Percentiles rank a stretch among this genome's conserved stretches.
Evolutionary conservation across 345 rosid genomes (phyloP).

Genomic region (Capsella bursapastoris): DNA sequence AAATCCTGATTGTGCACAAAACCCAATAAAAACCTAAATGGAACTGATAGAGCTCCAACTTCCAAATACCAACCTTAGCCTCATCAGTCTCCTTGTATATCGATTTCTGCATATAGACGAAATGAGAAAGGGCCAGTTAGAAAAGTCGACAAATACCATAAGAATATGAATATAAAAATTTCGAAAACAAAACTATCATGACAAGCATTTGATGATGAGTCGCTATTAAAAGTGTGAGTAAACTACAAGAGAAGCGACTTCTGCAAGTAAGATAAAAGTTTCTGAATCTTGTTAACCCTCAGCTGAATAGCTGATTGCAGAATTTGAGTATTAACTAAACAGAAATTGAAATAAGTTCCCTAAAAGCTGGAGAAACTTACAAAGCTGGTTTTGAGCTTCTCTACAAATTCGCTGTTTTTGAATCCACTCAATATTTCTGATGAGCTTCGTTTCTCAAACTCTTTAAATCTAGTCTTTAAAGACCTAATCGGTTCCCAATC

Average conservation of each 20-base stretch:
- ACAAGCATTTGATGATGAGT: conserved; percentile 17
- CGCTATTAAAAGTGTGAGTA: not conserved
- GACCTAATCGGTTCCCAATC: conserved; percentile 87
- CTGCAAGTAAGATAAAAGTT: not conserved
- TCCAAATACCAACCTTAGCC: conserved; percentile 65
- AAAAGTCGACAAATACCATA: not conserved
- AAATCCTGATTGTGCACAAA: not conserved
- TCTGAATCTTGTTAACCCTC: not conserved
- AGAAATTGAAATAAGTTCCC: not conserved
- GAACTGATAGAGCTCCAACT: conserved; percentile 6
- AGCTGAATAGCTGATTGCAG: not conserved
- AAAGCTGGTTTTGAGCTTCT: conserved; percentile 87
- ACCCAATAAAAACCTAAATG: not conserved
- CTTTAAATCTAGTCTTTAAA: conserved; percentile 69
- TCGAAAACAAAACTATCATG: not conserved
- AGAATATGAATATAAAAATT: not conserved
- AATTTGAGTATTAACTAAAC: too few species aligned
- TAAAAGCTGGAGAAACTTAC: conserved; percentile 49
- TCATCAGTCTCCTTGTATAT: conserved; percentile 78
- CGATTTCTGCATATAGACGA: conserved; percentile 67
- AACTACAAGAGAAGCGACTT: conserved; percentile 13
- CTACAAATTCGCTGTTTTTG: conserved; percentile 74
- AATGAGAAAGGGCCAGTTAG: conserved; percentile 33
- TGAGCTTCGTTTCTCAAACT: conserved; percentile 79
- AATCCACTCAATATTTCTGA: conserved; percentile 71